phyloP scores from a whole-genome alignment of 1,284 basidiomycete species.

The Sanguinoderma infundibulare region DNA sequence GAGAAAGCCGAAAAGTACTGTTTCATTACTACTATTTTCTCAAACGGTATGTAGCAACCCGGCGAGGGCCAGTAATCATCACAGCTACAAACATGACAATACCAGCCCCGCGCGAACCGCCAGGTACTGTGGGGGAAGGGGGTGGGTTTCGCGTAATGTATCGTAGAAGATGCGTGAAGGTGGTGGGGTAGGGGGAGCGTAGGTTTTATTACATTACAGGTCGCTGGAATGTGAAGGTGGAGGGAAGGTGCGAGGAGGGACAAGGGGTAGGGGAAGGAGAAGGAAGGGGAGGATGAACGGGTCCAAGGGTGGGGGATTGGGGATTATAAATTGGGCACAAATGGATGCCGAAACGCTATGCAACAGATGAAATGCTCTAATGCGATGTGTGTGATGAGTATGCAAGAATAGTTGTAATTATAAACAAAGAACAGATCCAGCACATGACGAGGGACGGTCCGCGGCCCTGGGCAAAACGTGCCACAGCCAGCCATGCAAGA shows the following conservation, averaged over 20 bases:
- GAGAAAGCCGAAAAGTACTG: not conserved
- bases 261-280: not conserved
- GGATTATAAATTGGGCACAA: no score
- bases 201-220: not conserved
- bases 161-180: slow-evolving; percentile 22
- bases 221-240: not conserved
- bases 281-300: not conserved
- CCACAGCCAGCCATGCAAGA: not conserved
- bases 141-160: slow-evolving; percentile 28
- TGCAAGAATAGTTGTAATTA: slow-evolving; percentile 28
- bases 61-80: slow-evolving; percentile 12
- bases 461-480: not conserved
- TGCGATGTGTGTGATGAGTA: slow-evolving; percentile 5
- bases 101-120: slow-evolving; percentile 21
- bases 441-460: slow-evolving; percentile 1
- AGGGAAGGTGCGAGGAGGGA: not conserved
- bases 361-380: slow-evolving; percentile 20
- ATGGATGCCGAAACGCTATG: slow-evolving; percentile 12
- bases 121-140: not conserved
- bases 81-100: slow-evolving; percentile 22
- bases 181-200: slow-evolving; percentile 1
- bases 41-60: slow-evolving; percentile 8
- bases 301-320: no score
- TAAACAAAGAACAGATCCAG: slow-evolving; percentile 24
- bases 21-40: slow-evolving; percentile 19